Percentiles rank a stretch among this genome's conserved stretches.
These are phyloP conservation scores for Backusella luteola DNA, from an alignment of 192 early-diverging fungal species.

Conservation along the genomic window DNA sequence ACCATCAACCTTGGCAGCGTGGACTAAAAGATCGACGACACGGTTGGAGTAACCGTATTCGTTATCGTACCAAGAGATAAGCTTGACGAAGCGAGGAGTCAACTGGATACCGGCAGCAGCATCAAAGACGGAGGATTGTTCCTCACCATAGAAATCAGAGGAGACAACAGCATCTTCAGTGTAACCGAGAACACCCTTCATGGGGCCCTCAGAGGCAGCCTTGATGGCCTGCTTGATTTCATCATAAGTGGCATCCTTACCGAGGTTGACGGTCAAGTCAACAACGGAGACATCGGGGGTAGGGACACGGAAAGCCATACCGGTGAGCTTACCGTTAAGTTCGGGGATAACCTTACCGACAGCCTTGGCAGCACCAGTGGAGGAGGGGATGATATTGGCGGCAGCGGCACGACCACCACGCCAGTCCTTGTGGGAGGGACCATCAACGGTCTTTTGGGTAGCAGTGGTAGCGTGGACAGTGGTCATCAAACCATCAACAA, in stretches of 20 bases:
- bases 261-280: slow-evolving; percentile 80
- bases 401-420: slow-evolving; percentile 92
- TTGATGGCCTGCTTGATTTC: too few species aligned
- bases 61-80: slow-evolving; percentile 94
- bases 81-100: slow-evolving; percentile 95
- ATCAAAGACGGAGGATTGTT: slow-evolving; percentile 87
- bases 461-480: slow-evolving; percentile 86
- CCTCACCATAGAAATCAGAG: slow-evolving; percentile 91
- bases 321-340: slow-evolving; percentile 95
- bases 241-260: too few species aligned
- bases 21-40: slow-evolving; percentile 84
- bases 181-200: slow-evolving; percentile 92
- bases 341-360: slow-evolving; percentile 96
- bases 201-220: slow-evolving; percentile 71
- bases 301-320: slow-evolving; percentile 98
- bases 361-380: slow-evolving; percentile 98
- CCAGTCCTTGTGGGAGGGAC: slow-evolving; percentile 96
- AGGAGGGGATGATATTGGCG: slow-evolving; percentile 94
- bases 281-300: slow-evolving; percentile 95
- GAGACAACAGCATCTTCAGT: slow-evolving; percentile 47
- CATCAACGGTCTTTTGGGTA: slow-evolving; percentile 99
- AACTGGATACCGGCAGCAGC: slow-evolving; percentile 94
- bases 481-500: too few species aligned
- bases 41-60: slow-evolving; percentile 92
- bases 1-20: slow-evolving; percentile 54